These are phyloP conservation scores for Rheum nobile DNA, from an alignment of 148 eudicot species.

Conservation along the genomic window DNA sequence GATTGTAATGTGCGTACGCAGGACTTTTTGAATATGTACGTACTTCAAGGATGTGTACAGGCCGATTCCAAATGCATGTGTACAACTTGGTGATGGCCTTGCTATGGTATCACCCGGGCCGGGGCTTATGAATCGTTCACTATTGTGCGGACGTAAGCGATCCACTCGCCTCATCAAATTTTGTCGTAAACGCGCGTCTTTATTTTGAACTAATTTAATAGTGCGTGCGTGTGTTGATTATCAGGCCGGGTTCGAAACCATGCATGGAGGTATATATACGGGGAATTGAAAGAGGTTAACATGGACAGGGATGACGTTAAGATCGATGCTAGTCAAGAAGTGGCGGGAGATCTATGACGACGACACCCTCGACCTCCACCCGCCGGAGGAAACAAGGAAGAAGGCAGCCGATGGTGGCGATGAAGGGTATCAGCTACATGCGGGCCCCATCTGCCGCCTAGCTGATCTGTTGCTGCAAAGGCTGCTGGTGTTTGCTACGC, in stretches of 20 bases:
- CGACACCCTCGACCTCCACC: conserved; percentile 25
- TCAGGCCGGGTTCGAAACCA: conserved; percentile 57
- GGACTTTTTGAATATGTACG: conserved; percentile 80
- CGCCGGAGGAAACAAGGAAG: conserved; percentile 3
- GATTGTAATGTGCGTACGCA: too few relatives aligned
- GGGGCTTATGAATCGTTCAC: conserved; percentile 45
- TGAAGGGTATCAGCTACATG: neutral
- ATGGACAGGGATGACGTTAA: conserved; percentile 60
- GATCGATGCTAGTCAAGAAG: conserved; percentile 39
- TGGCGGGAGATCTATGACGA: conserved; percentile 69
- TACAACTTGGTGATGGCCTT: conserved; percentile 70
- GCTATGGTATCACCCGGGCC: conserved; percentile 89
- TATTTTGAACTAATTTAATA: too few relatives aligned
- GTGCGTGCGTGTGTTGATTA: too few relatives aligned
- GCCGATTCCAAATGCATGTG: conserved; percentile 44
- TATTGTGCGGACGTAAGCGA: conserved; percentile 59
- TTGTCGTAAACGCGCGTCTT: too few relatives aligned
- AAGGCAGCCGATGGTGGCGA: neutral
- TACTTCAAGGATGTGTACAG: conserved; percentile 54
- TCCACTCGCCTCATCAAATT: too few relatives aligned
- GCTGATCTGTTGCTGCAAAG: neutral
- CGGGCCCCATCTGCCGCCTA: conserved; percentile 1
- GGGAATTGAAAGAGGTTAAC: conserved; percentile 47
- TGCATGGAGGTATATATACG: conserved; percentile 82
- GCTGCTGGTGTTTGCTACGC: too few relatives aligned